Conservation (phyloP, 75 land plant species). For the Cupressus sempervirens region DNA sequence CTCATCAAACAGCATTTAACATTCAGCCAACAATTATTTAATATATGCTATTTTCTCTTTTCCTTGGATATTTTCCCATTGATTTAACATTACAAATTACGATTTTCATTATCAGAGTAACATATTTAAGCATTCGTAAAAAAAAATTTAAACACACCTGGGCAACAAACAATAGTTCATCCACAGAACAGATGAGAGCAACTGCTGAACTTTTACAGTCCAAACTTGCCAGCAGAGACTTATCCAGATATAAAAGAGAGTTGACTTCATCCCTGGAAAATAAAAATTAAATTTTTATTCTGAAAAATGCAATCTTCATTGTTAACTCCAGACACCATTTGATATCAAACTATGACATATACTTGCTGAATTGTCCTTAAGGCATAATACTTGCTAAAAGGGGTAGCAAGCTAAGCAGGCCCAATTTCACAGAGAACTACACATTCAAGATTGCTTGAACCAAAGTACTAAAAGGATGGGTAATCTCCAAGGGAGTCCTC, state of each 20-base stretch:
- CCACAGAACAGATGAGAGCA: not conserved
- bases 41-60: not conserved
- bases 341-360: not conserved
- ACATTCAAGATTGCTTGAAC: no score
- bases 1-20: not conserved
- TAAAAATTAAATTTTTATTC: not conserved
- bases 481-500: not conserved
- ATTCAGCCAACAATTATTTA: not conserved
- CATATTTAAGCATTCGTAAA: not conserved
- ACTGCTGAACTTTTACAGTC: not conserved
- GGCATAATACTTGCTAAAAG: no score
- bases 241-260: not conserved
- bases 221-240: not conserved
- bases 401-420: conserved; percentile 1
- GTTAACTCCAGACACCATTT: not conserved
- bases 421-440: not conserved
- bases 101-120: not conserved
- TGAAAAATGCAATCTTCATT: not conserved
- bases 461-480: not conserved
- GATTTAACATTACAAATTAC: not conserved
- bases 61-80: not conserved
- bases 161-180: not conserved
- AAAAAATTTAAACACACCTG: not conserved
- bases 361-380: not conserved
- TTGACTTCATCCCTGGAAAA: conserved; percentile 7